Conservation (phyloP, 768 basidiomycete genomes). For the Lactifluus subvellereus region DNA sequence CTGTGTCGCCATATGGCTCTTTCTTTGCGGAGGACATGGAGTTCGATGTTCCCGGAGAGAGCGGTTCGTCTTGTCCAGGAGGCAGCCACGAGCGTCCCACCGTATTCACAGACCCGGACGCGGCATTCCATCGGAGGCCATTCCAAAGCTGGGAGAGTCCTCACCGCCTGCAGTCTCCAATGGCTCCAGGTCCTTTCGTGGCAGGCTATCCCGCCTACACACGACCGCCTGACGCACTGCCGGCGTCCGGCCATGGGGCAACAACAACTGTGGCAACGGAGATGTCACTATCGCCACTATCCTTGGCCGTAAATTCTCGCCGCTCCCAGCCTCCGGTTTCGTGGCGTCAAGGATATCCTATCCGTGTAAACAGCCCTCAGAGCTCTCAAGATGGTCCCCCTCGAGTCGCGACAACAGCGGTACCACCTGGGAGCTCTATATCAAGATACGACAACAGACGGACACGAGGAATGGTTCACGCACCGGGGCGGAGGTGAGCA, state of each 20-base stretch:
- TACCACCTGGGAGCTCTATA: neutral
- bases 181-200: neutral
- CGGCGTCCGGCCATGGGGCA: neutral
- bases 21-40: slow-evolving; percentile 19
- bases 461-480: neutral
- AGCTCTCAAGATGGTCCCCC: neutral
- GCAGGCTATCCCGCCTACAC: neutral
- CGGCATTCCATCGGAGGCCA: neutral
- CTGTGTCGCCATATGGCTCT: slow-evolving; percentile 16
- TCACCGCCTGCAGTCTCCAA: neutral
- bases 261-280: neutral
- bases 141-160: neutral
- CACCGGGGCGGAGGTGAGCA: neutral
- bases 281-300: neutral
- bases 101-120: neutral
- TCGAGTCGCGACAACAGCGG: neutral
- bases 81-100: neutral
- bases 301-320: neutral
- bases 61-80: neutral
- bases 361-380: neutral
- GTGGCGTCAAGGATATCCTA: neutral
- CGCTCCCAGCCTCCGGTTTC: slow-evolving; percentile 1
- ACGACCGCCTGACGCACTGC: neutral
- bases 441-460: neutral
- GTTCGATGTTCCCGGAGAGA: neutral